phyloP scores from a whole-genome alignment of 768 basidiomycete genomes.

The Lentinula aciculospora region DNA sequence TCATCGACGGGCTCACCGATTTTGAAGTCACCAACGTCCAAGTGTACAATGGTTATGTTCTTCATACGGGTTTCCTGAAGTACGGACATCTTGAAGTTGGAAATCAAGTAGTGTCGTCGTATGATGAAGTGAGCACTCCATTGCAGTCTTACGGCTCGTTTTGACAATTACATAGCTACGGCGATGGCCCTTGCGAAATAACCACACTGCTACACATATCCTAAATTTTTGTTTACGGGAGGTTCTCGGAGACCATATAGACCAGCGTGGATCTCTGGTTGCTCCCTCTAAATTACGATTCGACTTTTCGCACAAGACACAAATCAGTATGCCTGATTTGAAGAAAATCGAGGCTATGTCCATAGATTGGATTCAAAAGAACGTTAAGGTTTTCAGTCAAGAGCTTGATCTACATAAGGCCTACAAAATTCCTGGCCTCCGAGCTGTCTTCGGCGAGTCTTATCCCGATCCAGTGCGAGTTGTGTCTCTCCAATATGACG shows the following conservation, averaged over 20 bases:
- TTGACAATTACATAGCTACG: slow-evolving; percentile 51
- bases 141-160: background rate
- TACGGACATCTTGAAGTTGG: slow-evolving; percentile 80
- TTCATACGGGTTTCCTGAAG: slow-evolving; percentile 87
- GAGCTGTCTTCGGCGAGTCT: slow-evolving; percentile 96
- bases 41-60: slow-evolving; percentile 90
- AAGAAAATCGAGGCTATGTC: slow-evolving; percentile 78
- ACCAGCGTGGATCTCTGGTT: slow-evolving; percentile 97
- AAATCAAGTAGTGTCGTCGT: slow-evolving; percentile 81
- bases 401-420: slow-evolving; percentile 77
- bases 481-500: slow-evolving; percentile 82
- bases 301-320: slow-evolving; percentile 96
- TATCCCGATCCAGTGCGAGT: slow-evolving; percentile 98
- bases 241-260: slow-evolving; percentile 93
- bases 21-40: slow-evolving; percentile 95
- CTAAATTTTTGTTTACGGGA: slow-evolving; percentile 93
- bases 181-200: slow-evolving; percentile 93
- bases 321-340: slow-evolving; percentile 73
- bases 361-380: slow-evolving; percentile 84
- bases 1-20: slow-evolving; percentile 86
- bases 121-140: slow-evolving; percentile 69
- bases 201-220: slow-evolving; percentile 98
- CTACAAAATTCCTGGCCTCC: slow-evolving; percentile 84
- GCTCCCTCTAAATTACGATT: slow-evolving; percentile 95
- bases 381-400: slow-evolving; percentile 85